Conservation (phyloP, 257 asterid genomes). For the Salvia hispanica region DNA sequence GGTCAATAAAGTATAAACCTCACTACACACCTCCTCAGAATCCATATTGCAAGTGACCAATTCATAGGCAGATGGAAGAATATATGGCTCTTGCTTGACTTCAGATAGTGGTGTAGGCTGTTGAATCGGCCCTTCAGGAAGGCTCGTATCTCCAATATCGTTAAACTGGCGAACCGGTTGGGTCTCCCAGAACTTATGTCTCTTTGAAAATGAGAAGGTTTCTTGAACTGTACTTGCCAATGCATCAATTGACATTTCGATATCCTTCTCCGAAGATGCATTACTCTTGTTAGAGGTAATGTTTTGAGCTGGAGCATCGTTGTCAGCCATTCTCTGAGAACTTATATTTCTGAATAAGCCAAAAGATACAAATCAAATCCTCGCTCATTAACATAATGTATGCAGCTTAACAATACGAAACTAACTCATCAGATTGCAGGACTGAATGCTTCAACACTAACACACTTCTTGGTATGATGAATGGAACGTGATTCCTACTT, state of each 20-base stretch:
- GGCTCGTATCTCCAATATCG: constrained; percentile 67
- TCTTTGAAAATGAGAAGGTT: constrained; percentile 64
- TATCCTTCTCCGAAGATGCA: constrained; percentile 44
- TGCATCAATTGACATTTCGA: constrained; percentile 51
- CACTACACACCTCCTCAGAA: constrained; percentile 69
- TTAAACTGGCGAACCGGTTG: constrained; percentile 91
- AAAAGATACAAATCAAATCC: constrained; percentile 15
- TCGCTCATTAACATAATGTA: neutral
- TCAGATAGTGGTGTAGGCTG: constrained; percentile 67
- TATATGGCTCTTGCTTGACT: constrained; percentile 84
- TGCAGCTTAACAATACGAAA: neutral
- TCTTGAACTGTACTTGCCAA: constrained; percentile 65
- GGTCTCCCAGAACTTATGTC: constrained; percentile 88
- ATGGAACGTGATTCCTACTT: too few species aligned
- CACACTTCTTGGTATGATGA: too few species aligned
- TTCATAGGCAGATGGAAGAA: constrained; percentile 78
- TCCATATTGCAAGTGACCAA: constrained; percentile 82
- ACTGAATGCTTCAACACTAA: neutral
- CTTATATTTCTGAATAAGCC: constrained; percentile 22
- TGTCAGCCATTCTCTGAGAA: constrained; percentile 53
- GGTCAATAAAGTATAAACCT: constrained; percentile 67
- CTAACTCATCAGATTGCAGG: constrained; percentile 38
- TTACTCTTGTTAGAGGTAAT: constrained; percentile 21
- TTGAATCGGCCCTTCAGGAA: constrained; percentile 87
- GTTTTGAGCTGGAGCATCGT: too few species aligned